These are phyloP conservation scores for Zasmidium angulare DNA, from an alignment of 2,329 filamentous ascomycete species.

Conservation along the genomic window DNA sequence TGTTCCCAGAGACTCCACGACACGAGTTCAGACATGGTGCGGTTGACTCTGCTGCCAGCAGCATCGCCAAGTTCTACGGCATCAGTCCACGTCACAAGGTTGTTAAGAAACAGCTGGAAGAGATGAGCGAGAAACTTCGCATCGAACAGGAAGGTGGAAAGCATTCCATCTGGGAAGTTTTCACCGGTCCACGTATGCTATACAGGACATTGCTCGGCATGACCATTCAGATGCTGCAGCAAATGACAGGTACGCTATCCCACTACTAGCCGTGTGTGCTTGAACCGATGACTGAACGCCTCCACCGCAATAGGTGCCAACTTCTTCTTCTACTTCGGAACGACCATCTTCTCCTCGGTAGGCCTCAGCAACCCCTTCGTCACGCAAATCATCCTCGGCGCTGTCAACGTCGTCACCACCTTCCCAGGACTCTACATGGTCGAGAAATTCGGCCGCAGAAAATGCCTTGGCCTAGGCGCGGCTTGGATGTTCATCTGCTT, in stretches of 20 bases:
- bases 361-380: conserved; percentile 31
- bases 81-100: conserved; percentile 47
- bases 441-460: conserved; percentile 48
- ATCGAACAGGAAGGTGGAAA: conserved; percentile 40
- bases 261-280: too few relatives aligned
- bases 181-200: conserved; percentile 48
- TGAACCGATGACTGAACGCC: too few relatives aligned
- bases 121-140: conserved; percentile 45
- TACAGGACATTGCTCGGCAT: conserved; percentile 49
- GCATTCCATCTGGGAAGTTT: conserved; percentile 54
- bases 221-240: conserved; percentile 57
- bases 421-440: conserved; percentile 47
- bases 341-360: conserved; percentile 43
- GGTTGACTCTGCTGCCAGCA: conserved; percentile 39
- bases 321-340: conserved; percentile 58
- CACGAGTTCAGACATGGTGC: conserved; percentile 46
- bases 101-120: conserved; percentile 41
- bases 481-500: conserved; percentile 56
- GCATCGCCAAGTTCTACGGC: conserved; percentile 47
- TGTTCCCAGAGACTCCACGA: conserved; percentile 50
- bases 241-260: conserved; percentile 50
- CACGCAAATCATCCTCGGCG: conserved; percentile 44
- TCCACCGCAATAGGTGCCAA: conserved; percentile 51
- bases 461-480: conserved; percentile 45
- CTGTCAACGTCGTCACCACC: conserved; percentile 47